Base-by-base conservation (phyloP, 2,329 filamentous ascomycete species). In the Coleophoma crateriformis region DNA sequence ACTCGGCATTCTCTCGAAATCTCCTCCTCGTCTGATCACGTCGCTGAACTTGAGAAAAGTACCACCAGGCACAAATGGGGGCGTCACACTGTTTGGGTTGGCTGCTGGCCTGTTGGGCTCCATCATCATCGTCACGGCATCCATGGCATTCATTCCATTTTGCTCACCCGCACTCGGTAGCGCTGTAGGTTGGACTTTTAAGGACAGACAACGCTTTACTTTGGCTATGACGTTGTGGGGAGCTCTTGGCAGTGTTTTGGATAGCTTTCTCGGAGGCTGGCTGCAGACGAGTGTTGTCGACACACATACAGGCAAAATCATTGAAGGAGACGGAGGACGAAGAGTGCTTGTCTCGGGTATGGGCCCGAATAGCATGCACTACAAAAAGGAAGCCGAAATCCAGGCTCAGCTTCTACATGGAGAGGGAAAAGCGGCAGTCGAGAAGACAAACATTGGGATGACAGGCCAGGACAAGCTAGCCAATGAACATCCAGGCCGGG, bases 61-160 rank as follows among this genome's bases (percentile, higher is more conserved):
- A 0, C 91, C 94, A 0, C 85, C 81, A 1, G 94, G 94, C 45
- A 97, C 94, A 39, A 99, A 99, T 64, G 94, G 94, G 33, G 94
- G 92, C 14, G 88, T 99, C 8, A 95, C 90, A 0, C 58, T 82
- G 0, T 73, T 81, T 42, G 94, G 94, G 0, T 72, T 96, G 0
- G 70, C 74, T 0, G 88, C 90, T 2, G 91, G 90, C 1, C 66
- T 88, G 17, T 65, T 88, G 1, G 91, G 91, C 3, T 85, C 88
- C 10, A 78, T 87, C 37, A 69, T 78, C 50, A 82, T 91, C 6
- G 74, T 86, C 20, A 81, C 82, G 0, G 59, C 78, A 0, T 79
- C 89, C 2, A 74, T 84, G 42, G 55, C 87, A 8, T 76, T 91
- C 45, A 64, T 91, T 19, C 88, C 89, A 0, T 78, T 88, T 55